Percentiles rank a stretch among this genome's conserved stretches.
phyloP scores from a whole-genome alignment of 148 eudicot species.

The Nepenthes gracilis region DNA sequence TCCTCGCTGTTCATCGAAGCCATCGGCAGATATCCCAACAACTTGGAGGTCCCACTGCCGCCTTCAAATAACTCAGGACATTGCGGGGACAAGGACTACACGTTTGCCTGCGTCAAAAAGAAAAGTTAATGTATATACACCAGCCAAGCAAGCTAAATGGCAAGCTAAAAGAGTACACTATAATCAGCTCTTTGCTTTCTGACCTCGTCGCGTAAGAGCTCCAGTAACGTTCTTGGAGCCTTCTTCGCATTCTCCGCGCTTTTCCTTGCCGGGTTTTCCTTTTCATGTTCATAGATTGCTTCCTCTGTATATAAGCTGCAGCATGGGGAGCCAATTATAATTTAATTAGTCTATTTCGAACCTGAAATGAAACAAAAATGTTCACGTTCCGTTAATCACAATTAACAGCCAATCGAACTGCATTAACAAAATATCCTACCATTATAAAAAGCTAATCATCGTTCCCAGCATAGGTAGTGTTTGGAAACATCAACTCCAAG shows the following conservation, averaged over 20 bases:
- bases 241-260: conserved; percentile 91
- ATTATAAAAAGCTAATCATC: too few species aligned
- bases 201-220: conserved; percentile 83
- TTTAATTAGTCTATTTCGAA: background rate
- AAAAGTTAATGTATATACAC: background rate
- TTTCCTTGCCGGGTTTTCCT: conserved; percentile 96
- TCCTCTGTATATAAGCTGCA: conserved; percentile 58
- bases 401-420: too few species aligned
- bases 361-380: too few species aligned
- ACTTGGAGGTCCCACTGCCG: conserved; percentile 93
- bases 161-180: conserved; percentile 1
- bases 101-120: conserved; percentile 39
- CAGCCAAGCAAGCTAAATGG: background rate
- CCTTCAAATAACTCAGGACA: conserved; percentile 71
- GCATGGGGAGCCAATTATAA: background rate
- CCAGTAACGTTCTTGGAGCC: conserved; percentile 74
- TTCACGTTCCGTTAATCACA: too few species aligned
- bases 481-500: too few species aligned
- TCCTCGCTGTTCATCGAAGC: too few species aligned
- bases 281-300: conserved; percentile 64
- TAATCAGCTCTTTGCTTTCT: background rate
- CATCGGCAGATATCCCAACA: conserved; percentile 7
- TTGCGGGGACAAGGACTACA: conserved; percentile 78
- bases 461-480: too few species aligned
- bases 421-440: too few species aligned